Conservation (phyloP, 2,329 filamentous ascomycete species). For the Trichoderma polysporum region DNA sequence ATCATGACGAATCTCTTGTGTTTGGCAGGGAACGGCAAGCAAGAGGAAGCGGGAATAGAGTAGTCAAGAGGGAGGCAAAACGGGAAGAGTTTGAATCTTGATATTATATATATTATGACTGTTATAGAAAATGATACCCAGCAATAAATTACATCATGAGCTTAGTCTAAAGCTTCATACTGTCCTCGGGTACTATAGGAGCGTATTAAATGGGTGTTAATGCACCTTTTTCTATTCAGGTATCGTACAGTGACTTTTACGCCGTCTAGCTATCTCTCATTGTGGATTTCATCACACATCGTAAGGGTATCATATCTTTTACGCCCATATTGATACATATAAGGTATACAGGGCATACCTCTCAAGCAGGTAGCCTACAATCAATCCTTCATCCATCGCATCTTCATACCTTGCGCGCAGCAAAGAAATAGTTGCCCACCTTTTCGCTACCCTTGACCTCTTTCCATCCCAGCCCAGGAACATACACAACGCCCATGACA, state of each 20-base stretch:
- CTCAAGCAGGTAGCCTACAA: background rate
- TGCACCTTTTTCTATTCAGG: background rate
- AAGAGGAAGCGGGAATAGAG: slow-evolving; percentile 21
- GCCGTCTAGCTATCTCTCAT: background rate
- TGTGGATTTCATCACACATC: background rate
- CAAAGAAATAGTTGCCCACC: slow-evolving; percentile 96
- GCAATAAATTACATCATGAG: background rate
- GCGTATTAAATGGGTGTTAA: background rate
- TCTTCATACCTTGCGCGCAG: slow-evolving; percentile 54
- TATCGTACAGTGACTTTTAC: slow-evolving; percentile 10
- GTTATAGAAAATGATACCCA: slow-evolving; percentile 21
- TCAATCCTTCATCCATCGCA: too few species aligned
- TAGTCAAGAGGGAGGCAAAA: slow-evolving; percentile 27
- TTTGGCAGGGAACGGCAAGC: slow-evolving; percentile 28
- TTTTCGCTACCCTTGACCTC: slow-evolving; percentile 77
- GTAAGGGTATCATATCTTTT: slow-evolving; percentile 10
- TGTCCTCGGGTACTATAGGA: too few species aligned
- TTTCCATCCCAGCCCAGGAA: slow-evolving; percentile 88
- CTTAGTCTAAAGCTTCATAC: background rate
- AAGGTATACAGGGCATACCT: background rate
- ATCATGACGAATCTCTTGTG: slow-evolving; percentile 27
- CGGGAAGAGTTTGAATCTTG: background rate
- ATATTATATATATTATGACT: background rate
- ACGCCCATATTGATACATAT: slow-evolving; percentile 11
- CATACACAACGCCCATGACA: slow-evolving; percentile 81